phyloP scores from a whole-genome alignment of 2,329 filamentous ascomycete species.

The Trichoderma sp. region DNA sequence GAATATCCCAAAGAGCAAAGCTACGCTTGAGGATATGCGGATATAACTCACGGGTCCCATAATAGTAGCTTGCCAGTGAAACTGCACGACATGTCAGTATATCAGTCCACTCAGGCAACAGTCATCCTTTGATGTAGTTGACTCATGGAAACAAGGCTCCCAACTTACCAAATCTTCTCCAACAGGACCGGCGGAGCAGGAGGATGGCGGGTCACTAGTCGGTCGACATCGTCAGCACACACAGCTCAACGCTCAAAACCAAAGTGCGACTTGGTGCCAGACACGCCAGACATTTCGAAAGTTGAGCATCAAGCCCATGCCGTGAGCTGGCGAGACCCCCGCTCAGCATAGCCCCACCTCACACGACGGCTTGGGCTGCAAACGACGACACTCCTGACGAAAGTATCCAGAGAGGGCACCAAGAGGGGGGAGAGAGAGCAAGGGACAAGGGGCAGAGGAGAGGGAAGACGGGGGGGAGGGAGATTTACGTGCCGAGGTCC shows the following conservation, averaged over 20 bases:
- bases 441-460: background rate
- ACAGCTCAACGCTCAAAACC: background rate
- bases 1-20: background rate
- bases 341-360: constrained; percentile 15
- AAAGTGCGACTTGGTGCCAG: background rate
- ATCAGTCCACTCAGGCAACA: background rate
- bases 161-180: constrained; percentile 94
- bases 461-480: constrained; percentile 19
- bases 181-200: constrained; percentile 94
- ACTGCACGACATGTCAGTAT: constrained; percentile 54
- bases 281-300: background rate
- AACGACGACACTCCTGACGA: constrained; percentile 14
- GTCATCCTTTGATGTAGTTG: background rate
- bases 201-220: constrained; percentile 90
- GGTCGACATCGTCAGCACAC: constrained; percentile 24
- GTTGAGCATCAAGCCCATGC: background rate
- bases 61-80: constrained; percentile 99
- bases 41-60: constrained; percentile 85
- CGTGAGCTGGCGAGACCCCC: constrained; percentile 22
- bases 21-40: background rate
- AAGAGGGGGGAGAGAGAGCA: constrained; percentile 23
- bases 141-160: constrained; percentile 20
- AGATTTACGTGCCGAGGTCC: constrained; percentile 75
- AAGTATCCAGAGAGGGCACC: constrained; percentile 22
- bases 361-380: constrained; percentile 17